Base-by-base conservation (phyloP, 257 asterid species). In the Capsicum chinense region DNA sequence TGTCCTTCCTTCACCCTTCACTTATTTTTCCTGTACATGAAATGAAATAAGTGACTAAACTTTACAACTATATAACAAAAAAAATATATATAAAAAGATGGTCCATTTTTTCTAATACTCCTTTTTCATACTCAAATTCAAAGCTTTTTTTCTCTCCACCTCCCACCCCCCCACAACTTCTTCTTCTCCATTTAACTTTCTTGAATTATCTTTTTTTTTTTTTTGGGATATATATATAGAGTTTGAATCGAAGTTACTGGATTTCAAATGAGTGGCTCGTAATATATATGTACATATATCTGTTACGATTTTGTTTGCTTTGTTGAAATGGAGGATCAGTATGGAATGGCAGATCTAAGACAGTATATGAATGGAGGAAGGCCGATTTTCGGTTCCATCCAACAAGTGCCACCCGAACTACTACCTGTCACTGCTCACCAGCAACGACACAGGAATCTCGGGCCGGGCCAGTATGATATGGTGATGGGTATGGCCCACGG, bases 311-410 rank as follows among this genome's bases (percentile, higher is more conserved):
- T 60, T 19, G 3, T 3, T 69, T 39, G 54, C 8, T 69, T 69
- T 42, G 15, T 39, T 69, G 16, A 66, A 66, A 95, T 96, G 99
- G 99, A 94, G 73, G 95, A 92, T 78, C 92, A 94, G 47, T 94
- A 92, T 79, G 97, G 93, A 15, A 92, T 94, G 84, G 83, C 88
- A 84, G 98, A 96, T 92, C 98, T 90, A 59, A 83, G 98, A 63
- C 97, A 92, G 82, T 96, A 82, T 87, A 90, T 96, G 79, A 83
- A 60, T 85, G 89, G 89, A 5, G 89, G 89, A 6, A 87, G 94
- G 81, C 87, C 93, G 8, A 78, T 96, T 63, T 92, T 91, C 19
- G 91, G 92, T 26, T 86, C 90, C 3, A 83, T 87, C 21, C 88
- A 90, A 5, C 92, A 82, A 52, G 93, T 90, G 60, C 93, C 93